A percentile compares a stretch with the other conserved stretches of the same genome.
These are phyloP conservation scores for Psidium guajava DNA, from an alignment of 345 rosid genomes.

Conservation along the genomic window DNA sequence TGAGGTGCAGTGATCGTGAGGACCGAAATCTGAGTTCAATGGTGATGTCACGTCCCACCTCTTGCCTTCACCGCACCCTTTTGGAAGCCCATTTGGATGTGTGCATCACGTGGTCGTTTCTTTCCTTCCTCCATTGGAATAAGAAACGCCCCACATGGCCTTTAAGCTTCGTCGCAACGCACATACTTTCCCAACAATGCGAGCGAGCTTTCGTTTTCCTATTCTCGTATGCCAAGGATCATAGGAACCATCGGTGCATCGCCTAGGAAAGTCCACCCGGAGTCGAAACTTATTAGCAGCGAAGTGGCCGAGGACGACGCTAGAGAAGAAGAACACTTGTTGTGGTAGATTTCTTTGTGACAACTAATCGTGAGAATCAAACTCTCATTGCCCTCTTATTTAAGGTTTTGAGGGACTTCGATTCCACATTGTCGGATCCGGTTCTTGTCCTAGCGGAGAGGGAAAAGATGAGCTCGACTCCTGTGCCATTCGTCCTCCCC, in stretches of 20 bases:
- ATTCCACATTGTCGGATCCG: neutral
- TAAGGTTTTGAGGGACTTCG: neutral
- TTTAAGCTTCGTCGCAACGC: neutral
- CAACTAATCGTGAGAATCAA: constrained; percentile 17
- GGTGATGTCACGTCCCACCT: neutral
- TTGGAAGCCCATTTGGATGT: neutral
- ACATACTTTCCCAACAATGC: neutral
- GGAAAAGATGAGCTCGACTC: neutral
- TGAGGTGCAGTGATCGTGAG: neutral
- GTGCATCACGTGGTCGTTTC: neutral
- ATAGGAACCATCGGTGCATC: neutral
- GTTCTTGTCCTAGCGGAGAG: neutral
- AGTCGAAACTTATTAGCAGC: neutral
- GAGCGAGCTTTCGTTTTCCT: neutral
- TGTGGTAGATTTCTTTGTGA: neutral
- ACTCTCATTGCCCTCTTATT: neutral
- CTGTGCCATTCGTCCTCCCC: constrained; percentile 1
- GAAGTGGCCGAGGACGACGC: neutral
- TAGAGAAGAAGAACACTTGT: neutral
- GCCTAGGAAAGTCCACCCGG: neutral
- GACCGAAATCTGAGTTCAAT: neutral
- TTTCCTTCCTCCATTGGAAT: neutral
- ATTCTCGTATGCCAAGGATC: neutral
- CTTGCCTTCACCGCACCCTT: neutral
- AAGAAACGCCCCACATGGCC: neutral